A percentile compares a stretch with the other conserved stretches of the same genome.
Conservation (phyloP, 495 filamentous ascomycete genomes). For the Xylaria flabelliformis region DNA sequence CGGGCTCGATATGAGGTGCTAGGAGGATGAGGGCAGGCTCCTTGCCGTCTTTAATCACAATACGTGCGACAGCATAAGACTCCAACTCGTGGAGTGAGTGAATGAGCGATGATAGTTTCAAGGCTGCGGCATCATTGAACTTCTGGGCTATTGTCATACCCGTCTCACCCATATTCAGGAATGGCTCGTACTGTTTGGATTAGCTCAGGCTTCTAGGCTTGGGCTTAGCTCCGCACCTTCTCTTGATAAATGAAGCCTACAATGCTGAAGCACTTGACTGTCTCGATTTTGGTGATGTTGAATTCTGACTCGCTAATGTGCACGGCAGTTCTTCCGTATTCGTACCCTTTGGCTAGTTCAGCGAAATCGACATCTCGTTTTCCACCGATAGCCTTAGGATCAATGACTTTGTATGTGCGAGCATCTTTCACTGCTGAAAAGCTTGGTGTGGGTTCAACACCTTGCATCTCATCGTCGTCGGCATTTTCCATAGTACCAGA, state of each 20-base stretch:
- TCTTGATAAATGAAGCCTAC: slow-evolving; percentile 83
- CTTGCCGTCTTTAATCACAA: slow-evolving; percentile 81
- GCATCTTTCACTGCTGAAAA: slow-evolving; percentile 72
- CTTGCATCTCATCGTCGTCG: slow-evolving; percentile 49
- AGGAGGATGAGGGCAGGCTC: slow-evolving; percentile 81
- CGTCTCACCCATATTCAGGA: slow-evolving; percentile 80
- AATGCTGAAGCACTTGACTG: slow-evolving; percentile 73
- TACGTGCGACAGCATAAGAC: slow-evolving; percentile 83
- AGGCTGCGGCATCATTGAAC: slow-evolving; percentile 72
- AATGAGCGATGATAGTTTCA: slow-evolving; percentile 89
- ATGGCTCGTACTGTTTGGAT: slow-evolving; percentile 75
- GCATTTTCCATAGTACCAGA: slow-evolving; percentile 60
- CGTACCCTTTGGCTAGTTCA: slow-evolving; percentile 88
- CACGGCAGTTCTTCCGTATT: slow-evolving; percentile 91
- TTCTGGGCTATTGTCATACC: slow-evolving; percentile 76
- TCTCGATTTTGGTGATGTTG: slow-evolving; percentile 81
- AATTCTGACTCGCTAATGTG: slow-evolving; percentile 84
- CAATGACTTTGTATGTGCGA: slow-evolving; percentile 80
- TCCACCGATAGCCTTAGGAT: slow-evolving; percentile 73
- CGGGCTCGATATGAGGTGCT: slow-evolving; percentile 79
- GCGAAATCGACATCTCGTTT: slow-evolving; percentile 86
- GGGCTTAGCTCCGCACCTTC: slow-evolving; percentile 58
- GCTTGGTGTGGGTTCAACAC: slow-evolving; percentile 50
- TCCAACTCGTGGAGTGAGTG: slow-evolving; percentile 87
- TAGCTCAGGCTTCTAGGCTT: slow-evolving; percentile 19